phyloP scores from a whole-genome alignment of 192 early-diverging fungal species.

The Coemansia sp. region DNA sequence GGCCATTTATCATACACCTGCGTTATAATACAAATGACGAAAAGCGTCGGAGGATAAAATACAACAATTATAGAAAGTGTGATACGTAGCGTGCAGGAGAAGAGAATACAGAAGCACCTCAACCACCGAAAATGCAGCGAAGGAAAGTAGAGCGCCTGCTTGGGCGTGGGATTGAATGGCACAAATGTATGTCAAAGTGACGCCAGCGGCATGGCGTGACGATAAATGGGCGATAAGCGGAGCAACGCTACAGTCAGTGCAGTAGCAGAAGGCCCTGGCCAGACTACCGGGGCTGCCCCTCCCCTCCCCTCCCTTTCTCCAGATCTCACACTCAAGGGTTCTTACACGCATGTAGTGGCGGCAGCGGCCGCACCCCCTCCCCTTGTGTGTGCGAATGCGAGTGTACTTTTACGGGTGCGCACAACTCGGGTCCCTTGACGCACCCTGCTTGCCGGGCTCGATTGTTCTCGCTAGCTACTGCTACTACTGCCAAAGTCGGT shows the following conservation, averaged over 20 bases:
- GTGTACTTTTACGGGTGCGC: neutral
- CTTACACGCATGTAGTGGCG: neutral
- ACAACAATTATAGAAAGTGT: neutral
- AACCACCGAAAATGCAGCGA: neutral
- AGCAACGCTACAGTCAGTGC: neutral
- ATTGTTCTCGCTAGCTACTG: neutral
- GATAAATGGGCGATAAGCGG: slow-evolving; percentile 4
- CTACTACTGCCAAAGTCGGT: neutral
- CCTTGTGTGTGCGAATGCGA: neutral
- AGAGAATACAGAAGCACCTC: neutral
- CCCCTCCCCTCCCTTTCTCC: neutral
- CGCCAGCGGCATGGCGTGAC: slow-evolving; percentile 6
- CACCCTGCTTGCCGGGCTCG: neutral
- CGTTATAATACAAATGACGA: neutral
- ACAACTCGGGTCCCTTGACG: slow-evolving; percentile 1
- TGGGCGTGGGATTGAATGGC: neutral
- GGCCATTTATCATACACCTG: neutral
- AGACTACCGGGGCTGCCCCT: neutral
- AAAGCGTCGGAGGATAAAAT: neutral
- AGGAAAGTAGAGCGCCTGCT: neutral
- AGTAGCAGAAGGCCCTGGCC: slow-evolving; percentile 1
- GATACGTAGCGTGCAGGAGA: neutral
- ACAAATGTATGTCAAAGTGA: neutral
- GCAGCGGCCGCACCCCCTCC: neutral
- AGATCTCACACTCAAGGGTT: neutral